Conservation (phyloP, 345 rosid species). For the Brassica incana region DNA sequence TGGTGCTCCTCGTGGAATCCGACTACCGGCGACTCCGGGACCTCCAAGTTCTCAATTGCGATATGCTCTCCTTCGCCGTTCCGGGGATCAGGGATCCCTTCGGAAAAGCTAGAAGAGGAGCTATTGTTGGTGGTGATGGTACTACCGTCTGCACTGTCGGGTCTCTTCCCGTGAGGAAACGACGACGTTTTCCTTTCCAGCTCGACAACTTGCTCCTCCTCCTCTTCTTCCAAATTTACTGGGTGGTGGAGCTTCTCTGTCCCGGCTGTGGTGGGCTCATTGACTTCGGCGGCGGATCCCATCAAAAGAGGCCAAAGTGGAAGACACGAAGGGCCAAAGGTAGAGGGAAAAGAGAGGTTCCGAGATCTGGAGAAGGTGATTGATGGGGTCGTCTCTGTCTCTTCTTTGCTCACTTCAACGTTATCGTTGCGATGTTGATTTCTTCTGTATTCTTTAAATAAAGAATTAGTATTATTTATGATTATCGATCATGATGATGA, state of each 20-base stretch:
- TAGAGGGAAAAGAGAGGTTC: not conserved
- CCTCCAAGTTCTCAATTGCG: not conserved
- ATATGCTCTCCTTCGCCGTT: constrained; percentile 7
- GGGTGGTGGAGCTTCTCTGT: constrained; percentile 22
- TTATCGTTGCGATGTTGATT: not conserved
- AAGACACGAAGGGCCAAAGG: constrained; percentile 13
- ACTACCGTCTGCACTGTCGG: constrained; percentile 6
- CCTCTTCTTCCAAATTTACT: not conserved
- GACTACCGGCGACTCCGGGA: constrained; percentile 15
- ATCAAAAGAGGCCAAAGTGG: constrained; percentile 16
- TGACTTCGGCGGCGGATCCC: constrained; percentile 37
- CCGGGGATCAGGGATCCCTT: not conserved
- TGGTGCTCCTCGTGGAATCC: constrained; percentile 22
- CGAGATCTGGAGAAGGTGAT: constrained; percentile 4
- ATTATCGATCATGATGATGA: not conserved
- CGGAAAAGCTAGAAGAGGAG: constrained; percentile 35
- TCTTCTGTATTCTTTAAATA: not conserved
- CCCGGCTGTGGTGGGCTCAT: constrained; percentile 39
- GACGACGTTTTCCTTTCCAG: constrained; percentile 29
- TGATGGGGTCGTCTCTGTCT: constrained; percentile 37
- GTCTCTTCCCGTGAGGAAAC: constrained; percentile 11
- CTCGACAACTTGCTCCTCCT: constrained; percentile 18
- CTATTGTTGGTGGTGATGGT: constrained; percentile 15
- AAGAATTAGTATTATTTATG: not conserved
- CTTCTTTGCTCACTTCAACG: not conserved